phyloP scores from a whole-genome alignment of 345 rosid genomes.

The Populus alba region DNA sequence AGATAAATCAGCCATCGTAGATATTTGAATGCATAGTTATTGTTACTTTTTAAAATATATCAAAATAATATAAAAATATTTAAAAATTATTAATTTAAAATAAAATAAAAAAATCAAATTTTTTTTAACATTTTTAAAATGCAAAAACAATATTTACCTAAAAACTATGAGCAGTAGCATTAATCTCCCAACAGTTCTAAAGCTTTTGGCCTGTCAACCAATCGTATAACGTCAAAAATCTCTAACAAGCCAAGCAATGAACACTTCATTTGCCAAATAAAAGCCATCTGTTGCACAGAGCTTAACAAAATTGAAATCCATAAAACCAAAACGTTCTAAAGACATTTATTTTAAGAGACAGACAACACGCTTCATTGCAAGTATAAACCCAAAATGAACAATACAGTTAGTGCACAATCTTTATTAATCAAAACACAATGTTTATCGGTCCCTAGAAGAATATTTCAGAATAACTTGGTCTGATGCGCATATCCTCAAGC shows the following conservation, averaged over 20 bases:
- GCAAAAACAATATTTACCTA: too few species aligned
- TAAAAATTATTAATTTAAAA: too few species aligned
- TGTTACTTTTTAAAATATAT: too few species aligned
- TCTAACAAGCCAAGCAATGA: not conserved
- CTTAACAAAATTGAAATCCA: not conserved
- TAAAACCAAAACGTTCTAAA: not conserved
- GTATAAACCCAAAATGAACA: conserved; percentile 9
- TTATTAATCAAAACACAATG: not conserved
- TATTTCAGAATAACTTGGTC: not conserved
- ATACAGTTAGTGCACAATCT: conserved; percentile 7
- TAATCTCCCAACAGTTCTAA: not conserved
- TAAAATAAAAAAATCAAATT: too few species aligned
- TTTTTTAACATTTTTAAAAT: too few species aligned
- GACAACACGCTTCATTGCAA: not conserved
- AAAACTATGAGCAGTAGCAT: not conserved
- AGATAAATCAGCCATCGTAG: too few species aligned
- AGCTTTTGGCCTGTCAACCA: not conserved
- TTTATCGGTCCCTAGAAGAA: not conserved
- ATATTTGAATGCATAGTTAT: too few species aligned
- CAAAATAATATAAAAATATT: too few species aligned
- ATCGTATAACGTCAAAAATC: not conserved
- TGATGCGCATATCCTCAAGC: conserved; percentile 10
- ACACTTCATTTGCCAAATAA: not conserved
- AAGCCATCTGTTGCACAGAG: not conserved
- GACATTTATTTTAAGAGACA: not conserved